A percentile compares a stretch with the other conserved stretches of the same genome.
Evolutionary conservation across 108 stramenopile genomes (phyloP).

Genomic region (Pelagomonas calceolata): DNA sequence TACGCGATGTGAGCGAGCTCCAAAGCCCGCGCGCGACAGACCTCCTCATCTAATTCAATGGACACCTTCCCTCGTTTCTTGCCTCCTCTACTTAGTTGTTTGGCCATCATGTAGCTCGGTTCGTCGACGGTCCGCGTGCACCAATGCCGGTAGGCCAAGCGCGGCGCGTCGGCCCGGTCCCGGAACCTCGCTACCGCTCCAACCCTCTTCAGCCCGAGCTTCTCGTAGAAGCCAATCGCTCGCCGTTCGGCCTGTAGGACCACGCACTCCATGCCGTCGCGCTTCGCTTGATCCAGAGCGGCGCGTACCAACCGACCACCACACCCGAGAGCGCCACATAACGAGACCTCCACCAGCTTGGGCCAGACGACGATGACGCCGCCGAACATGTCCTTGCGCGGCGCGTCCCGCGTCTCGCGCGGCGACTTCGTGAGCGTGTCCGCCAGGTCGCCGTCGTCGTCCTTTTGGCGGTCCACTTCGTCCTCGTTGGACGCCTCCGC

Average conservation of each 20-base stretch:
- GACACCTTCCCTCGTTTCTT: too few relatives aligned
- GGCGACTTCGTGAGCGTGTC: too few relatives aligned
- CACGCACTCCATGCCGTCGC: slow-evolving; percentile 5
- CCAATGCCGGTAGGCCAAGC: slow-evolving; percentile 14
- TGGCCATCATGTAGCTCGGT: slow-evolving; percentile 25
- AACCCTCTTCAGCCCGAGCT: slow-evolving; percentile 8
- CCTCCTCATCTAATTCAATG: too few relatives aligned
- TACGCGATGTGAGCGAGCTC: too few relatives aligned
- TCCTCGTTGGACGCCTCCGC: too few relatives aligned
- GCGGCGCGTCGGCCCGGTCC: slow-evolving; percentile 6
- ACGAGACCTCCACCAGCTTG: slow-evolving; percentile 11
- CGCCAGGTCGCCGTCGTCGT: too few relatives aligned
- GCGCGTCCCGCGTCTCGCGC: too few relatives aligned
- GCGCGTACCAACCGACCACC: slow-evolving; percentile 10
- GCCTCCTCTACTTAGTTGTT: too few relatives aligned
- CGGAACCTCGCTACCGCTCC: slow-evolving; percentile 21
- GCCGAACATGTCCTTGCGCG: too few relatives aligned
- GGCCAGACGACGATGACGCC: too few relatives aligned
- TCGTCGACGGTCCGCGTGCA: background rate
- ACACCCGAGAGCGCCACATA: slow-evolving; percentile 22
- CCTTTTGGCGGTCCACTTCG: too few relatives aligned
- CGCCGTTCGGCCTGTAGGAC: slow-evolving; percentile 10
- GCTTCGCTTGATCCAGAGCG: background rate
- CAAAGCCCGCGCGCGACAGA: too few relatives aligned
- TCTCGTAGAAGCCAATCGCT: slow-evolving; percentile 17